A percentile compares a stretch with the other conserved stretches of the same genome.
Evolutionary conservation across 2,329 filamentous ascomycete species (phyloP).

Genomic region (Rutstroemia sydowiana): DNA sequence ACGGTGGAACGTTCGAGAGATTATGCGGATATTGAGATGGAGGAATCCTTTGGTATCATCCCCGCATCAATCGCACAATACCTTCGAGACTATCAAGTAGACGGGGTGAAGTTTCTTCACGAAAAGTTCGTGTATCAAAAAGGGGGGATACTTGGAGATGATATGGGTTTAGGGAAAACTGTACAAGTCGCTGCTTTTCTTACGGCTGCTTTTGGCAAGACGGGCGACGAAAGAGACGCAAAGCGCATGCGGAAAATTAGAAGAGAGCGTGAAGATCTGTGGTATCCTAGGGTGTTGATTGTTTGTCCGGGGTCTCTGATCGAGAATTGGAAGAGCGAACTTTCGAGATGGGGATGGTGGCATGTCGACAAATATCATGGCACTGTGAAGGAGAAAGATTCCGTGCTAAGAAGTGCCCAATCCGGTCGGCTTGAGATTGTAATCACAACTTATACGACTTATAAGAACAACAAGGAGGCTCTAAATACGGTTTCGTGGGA

Average conservation of each 20-base stretch:
- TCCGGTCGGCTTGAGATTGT: conserved; percentile 79
- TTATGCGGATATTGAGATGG: conserved; percentile 69
- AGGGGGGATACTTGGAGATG: conserved; percentile 73
- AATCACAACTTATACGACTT: conserved; percentile 91
- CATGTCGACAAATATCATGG: conserved; percentile 78
- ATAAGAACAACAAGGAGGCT: conserved; percentile 63
- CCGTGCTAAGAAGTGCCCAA: conserved; percentile 62
- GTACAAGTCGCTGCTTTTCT: conserved; percentile 93
- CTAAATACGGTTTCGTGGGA: conserved; percentile 91
- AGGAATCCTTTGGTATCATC: conserved; percentile 70
- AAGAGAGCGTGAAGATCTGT: conserved; percentile 45
- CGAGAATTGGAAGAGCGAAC: conserved; percentile 82
- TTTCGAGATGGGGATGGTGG: conserved; percentile 95
- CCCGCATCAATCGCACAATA: conserved; percentile 88
- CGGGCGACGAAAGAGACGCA: conserved; percentile 74
- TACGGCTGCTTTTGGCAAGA: conserved; percentile 88
- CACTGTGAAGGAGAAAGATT: conserved; percentile 55
- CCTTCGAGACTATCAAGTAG: conserved; percentile 83
- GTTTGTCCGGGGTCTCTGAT: conserved; percentile 86
- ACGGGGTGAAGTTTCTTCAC: conserved; percentile 79
- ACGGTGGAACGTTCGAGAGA: conserved; percentile 56
- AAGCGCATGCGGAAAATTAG: conserved; percentile 86
- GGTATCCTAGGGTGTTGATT: conserved; percentile 81
- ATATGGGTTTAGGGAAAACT: conserved; percentile 96
- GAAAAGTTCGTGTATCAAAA: conserved; percentile 84